Evolutionary conservation across 2,329 filamentous ascomycete species (phyloP).

Genomic region (Sclerotinia subarctica): DNA sequence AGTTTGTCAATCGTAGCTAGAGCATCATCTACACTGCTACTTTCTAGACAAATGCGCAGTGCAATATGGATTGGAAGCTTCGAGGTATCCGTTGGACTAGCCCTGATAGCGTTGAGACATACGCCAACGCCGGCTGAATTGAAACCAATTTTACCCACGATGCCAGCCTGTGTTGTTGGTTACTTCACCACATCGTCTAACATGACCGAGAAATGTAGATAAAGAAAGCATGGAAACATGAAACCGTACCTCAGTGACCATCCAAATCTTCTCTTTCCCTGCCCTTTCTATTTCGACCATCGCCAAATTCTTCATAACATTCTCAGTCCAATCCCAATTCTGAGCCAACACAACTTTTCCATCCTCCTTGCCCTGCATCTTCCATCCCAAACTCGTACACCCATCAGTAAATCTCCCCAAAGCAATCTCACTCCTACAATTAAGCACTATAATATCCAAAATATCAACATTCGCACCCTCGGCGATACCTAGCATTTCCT

Average conservation of each 20-base stretch:
- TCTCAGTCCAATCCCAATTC: slow-evolving; percentile 34
- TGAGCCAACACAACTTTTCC: slow-evolving; percentile 25
- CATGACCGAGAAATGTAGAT: neutral
- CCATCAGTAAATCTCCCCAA: neutral
- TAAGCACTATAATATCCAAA: neutral
- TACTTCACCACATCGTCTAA: slow-evolving; percentile 2
- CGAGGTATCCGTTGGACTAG: slow-evolving; percentile 45
- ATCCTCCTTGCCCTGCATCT: slow-evolving; percentile 14
- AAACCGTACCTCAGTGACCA: slow-evolving; percentile 17
- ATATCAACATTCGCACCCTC: neutral
- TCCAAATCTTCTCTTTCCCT: neutral
- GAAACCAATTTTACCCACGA: slow-evolving; percentile 50
- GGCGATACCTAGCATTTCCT: slow-evolving; percentile 2
- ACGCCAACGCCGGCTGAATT: slow-evolving; percentile 53
- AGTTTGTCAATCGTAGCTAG: slow-evolving; percentile 45
- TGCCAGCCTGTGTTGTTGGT: slow-evolving; percentile 28
- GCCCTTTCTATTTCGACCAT: slow-evolving; percentile 21
- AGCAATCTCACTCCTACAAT: slow-evolving; percentile 8
- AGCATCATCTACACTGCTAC: slow-evolving; percentile 44
- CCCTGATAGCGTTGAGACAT: slow-evolving; percentile 54
- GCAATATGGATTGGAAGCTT: slow-evolving; percentile 54
- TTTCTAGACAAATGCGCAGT: slow-evolving; percentile 52
- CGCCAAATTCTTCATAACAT: slow-evolving; percentile 26
- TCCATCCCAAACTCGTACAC: slow-evolving; percentile 7
- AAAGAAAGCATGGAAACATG: slow-evolving; percentile 1